Conservation (phyloP, 2,329 filamentous ascomycete species). For the Sarocladiaceae sp. region DNA sequence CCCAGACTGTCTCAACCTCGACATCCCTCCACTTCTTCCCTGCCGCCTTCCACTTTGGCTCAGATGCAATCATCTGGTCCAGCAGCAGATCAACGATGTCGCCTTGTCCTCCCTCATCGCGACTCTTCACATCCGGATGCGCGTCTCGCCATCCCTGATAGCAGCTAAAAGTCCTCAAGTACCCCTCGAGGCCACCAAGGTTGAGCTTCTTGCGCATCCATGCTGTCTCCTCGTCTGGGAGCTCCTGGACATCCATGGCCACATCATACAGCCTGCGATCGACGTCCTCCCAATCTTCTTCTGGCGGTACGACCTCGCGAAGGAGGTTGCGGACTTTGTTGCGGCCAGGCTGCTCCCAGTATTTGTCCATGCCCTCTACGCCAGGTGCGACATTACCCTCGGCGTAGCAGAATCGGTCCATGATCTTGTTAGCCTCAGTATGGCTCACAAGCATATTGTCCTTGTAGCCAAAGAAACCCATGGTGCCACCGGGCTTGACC, state of each 20-base stretch:
- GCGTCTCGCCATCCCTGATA: constrained; percentile 55
- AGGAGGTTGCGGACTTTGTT: constrained; percentile 48
- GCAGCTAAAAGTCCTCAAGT: constrained; percentile 56
- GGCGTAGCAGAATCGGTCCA: constrained; percentile 53
- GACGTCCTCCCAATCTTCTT: constrained; percentile 47
- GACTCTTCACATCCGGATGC: constrained; percentile 44
- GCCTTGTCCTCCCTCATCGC: constrained; percentile 50
- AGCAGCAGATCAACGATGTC: constrained; percentile 62
- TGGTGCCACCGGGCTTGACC: constrained; percentile 48
- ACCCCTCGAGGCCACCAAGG: constrained; percentile 56
- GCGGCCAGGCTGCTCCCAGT: constrained; percentile 60
- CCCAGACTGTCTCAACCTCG: constrained; percentile 57
- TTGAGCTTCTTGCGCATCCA: constrained; percentile 52
- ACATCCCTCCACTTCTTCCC: constrained; percentile 48
- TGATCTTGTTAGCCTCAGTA: constrained; percentile 45
- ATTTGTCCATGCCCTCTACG: constrained; percentile 47
- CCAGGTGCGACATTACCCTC: constrained; percentile 38
- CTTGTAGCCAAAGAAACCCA: constrained; percentile 59
- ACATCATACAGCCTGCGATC: constrained; percentile 55
- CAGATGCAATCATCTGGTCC: constrained; percentile 50
- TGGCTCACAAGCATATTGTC: constrained; percentile 56
- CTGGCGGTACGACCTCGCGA: constrained; percentile 47
- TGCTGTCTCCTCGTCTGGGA: constrained; percentile 26
- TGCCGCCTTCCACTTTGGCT: constrained; percentile 45
- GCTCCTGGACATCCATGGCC: constrained; percentile 32